Evolutionary conservation across 2,329 filamentous ascomycete genomes (phyloP), one percentile per base, ranked within the genome.

Genomic region (Myriosclerotinia curreyana): DNA sequence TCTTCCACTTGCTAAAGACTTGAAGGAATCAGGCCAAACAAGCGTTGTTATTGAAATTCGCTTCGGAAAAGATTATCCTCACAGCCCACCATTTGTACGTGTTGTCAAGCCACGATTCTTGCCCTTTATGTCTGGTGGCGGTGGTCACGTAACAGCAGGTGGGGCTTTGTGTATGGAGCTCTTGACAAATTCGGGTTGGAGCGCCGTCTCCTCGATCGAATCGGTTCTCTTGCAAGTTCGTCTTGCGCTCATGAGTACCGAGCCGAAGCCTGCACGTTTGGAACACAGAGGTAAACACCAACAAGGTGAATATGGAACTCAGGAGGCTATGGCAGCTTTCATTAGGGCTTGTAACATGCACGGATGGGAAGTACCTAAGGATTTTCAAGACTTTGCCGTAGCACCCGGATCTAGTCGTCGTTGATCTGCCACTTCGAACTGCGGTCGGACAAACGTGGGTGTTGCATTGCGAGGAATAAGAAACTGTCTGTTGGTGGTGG

Each of bases 131-230:
- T 70, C 79, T 5, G 91, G 92, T 5, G 93, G 92, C 25, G 93
- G 93, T 31, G 92, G 92, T 0, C 91, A 96, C 74, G 88, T 97
- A 66, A 96, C 93, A 0, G 78, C 81, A 1, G 93, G 93, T 31
- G 93, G 93, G 1, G 90, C 92, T 1, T 85, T 97, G 77, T 86
- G 84, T 75, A 93, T 96, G 86, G 88, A 95, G 75, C 81, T 95
- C 5, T 81, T 96, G 67, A 96, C 92, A 1, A 92, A 88, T 74
- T 84, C 85, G 8, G 93, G 92, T 34, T 97, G 93, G 93, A 86
- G 82, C 28, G 86, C 89, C 0, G 86, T 83, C 1, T 85, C 82
- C 59, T 86, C 84, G 22, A 86, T 96, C 69, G 92, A 96, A 74
- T 88, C 86, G 60, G 86, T 96, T 3, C 78, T 97, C 17, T 75